Evolutionary conservation across 225 moss, liverwort and hornwort genomes (phyloP).

Genomic region (Lunularia cruciata): DNA sequence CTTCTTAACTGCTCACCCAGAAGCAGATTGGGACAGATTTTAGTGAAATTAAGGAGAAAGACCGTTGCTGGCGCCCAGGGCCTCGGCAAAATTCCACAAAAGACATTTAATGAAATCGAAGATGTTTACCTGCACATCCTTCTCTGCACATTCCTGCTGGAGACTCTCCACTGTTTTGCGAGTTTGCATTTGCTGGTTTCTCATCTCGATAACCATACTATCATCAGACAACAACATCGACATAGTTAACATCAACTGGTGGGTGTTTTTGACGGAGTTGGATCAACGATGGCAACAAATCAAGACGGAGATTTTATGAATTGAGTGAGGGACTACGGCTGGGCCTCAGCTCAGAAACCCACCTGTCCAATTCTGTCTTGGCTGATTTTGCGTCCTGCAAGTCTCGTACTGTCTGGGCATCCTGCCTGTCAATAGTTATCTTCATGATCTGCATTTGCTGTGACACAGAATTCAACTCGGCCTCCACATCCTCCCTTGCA

Average conservation of each 20-base stretch:
- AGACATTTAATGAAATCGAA: too few relatives aligned
- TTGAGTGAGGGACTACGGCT: not conserved
- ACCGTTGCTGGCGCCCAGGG: too few relatives aligned
- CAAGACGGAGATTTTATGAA: too few relatives aligned
- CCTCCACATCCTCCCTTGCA: constrained; percentile 72
- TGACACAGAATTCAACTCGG: constrained; percentile 61
- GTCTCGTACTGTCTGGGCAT: constrained; percentile 51
- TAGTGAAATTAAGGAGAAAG: too few relatives aligned
- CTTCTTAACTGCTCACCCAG: constrained; percentile 50
- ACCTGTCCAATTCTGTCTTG: constrained; percentile 71
- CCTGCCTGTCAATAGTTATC: constrained; percentile 57
- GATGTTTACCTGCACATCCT: constrained; percentile 70
- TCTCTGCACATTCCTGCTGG: constrained; percentile 79
- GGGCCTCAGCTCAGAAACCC: not conserved
- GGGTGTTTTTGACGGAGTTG: too few relatives aligned
- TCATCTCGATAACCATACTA: constrained; percentile 59
- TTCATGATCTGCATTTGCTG: constrained; percentile 64
- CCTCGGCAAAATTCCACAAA: too few relatives aligned
- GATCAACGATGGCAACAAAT: too few relatives aligned
- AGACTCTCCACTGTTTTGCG: constrained; percentile 57
- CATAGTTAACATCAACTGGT: too few relatives aligned
- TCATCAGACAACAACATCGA: not conserved
- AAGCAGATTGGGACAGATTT: too few relatives aligned
- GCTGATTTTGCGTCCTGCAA: constrained; percentile 51
- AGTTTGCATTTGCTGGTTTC: constrained; percentile 60